These are phyloP conservation scores for Talaromyces piceae DNA, from an alignment of 2,329 filamentous ascomycete genomes.

Conservation along the genomic window DNA sequence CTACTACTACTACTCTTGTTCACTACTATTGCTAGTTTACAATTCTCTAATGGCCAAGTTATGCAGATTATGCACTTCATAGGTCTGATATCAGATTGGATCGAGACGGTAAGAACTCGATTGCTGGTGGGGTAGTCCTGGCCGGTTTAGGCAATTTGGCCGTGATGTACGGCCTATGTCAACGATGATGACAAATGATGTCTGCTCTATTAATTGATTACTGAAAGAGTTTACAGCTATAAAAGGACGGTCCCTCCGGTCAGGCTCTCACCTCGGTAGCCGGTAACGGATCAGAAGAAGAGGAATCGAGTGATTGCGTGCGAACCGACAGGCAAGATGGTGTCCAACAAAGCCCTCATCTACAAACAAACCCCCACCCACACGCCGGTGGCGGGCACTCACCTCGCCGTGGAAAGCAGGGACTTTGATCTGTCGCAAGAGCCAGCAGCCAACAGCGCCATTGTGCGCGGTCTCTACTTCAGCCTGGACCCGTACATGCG, in stretches of 20 bases:
- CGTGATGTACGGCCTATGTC: too few relatives aligned
- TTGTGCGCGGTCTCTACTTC: slow-evolving; percentile 62
- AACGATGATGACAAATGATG: background rate
- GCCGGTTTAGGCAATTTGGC: background rate
- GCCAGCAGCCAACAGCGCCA: slow-evolving; percentile 58
- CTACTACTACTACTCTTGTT: background rate
- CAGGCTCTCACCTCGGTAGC: too few relatives aligned
- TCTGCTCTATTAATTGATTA: too few relatives aligned
- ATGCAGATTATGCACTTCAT: too few relatives aligned
- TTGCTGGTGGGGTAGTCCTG: background rate
- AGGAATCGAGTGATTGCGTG: too few relatives aligned
- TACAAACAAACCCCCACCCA: slow-evolving; percentile 63
- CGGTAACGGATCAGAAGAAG: too few relatives aligned
- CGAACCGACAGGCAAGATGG: slow-evolving; percentile 3
- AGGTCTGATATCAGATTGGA: too few relatives aligned
- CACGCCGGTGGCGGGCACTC: slow-evolving; percentile 60
- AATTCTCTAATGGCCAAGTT: too few relatives aligned
- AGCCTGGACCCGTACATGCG: slow-evolving; percentile 84
- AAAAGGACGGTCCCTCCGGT: too few relatives aligned
- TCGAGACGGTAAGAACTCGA: background rate
- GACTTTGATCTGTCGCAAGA: slow-evolving; percentile 55
- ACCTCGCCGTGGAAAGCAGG: slow-evolving; percentile 60
- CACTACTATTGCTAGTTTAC: background rate
- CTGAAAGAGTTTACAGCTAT: too few relatives aligned
- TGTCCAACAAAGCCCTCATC: slow-evolving; percentile 64